These are phyloP conservation scores for Micractinium sp. DNA, from an alignment of 139 green algal species.

Conservation along the genomic window DNA sequence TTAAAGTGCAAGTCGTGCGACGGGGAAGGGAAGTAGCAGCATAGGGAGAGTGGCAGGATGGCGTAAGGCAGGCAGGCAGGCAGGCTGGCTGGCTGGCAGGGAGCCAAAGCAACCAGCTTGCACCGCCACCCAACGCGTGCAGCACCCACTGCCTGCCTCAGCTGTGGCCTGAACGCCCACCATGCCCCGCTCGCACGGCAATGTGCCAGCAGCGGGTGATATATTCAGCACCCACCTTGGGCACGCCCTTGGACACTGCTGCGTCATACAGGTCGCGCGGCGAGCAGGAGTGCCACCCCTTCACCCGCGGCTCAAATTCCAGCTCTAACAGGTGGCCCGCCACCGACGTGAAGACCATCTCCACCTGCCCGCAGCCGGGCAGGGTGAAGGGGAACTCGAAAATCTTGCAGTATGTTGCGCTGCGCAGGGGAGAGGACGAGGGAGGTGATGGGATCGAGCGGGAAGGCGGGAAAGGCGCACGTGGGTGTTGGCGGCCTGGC, in stretches of 20 bases:
- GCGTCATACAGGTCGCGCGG: conserved; percentile 71
- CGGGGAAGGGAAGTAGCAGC: too few relatives aligned
- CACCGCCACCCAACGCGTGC: too few relatives aligned
- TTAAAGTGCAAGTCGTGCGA: too few relatives aligned
- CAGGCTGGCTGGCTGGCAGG: too few relatives aligned
- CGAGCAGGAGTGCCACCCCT: conserved; percentile 66
- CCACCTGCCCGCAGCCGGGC: conserved; percentile 21
- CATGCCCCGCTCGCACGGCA: too few relatives aligned
- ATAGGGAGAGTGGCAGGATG: too few relatives aligned
- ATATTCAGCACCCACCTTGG: conserved; percentile 50
- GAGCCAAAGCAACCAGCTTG: too few relatives aligned
- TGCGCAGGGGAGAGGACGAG: conserved; percentile 23
- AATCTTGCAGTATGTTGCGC: conserved; percentile 81
- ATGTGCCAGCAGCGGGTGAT: too few relatives aligned
- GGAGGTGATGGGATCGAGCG: not conserved
- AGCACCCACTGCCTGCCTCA: too few relatives aligned
- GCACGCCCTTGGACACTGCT: conserved; percentile 68
- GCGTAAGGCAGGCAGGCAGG: too few relatives aligned
- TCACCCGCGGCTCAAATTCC: conserved; percentile 72
- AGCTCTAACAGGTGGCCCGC: conserved; percentile 94
- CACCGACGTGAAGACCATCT: conserved; percentile 96
- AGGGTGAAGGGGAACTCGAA: conserved; percentile 89
- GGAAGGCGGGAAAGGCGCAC: not conserved
- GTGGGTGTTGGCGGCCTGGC: not conserved
- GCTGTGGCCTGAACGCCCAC: too few relatives aligned